Percentiles rank a stretch among this genome's conserved stretches.
Evolutionary conservation across 2,329 filamentous ascomycete species (phyloP).

Genomic region (Microdochium nivale): DNA sequence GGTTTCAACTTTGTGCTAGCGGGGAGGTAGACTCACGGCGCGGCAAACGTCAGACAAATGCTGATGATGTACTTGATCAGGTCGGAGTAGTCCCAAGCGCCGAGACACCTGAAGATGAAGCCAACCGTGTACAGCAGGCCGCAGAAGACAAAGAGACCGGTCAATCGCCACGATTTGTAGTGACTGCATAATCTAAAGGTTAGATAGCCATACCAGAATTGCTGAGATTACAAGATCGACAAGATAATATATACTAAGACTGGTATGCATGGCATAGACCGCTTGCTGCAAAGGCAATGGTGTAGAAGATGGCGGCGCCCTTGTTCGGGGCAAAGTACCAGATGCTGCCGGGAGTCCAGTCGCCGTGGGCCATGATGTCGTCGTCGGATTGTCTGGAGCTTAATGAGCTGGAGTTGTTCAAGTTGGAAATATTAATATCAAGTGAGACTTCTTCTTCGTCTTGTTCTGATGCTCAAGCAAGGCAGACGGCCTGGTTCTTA

Average conservation of each 20-base stretch:
- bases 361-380: slow-evolving; percentile 19
- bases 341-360: slow-evolving; percentile 29
- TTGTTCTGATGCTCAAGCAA: no score
- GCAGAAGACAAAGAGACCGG: slow-evolving; percentile 44
- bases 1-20: slow-evolving; percentile 9
- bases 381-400: background rate
- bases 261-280: slow-evolving; percentile 32
- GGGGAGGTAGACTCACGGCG: slow-evolving; percentile 16
- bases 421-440: no score
- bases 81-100: slow-evolving; percentile 36
- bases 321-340: slow-evolving; percentile 40
- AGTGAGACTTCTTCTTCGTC: no score
- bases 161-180: slow-evolving; percentile 49
- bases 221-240: no score
- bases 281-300: slow-evolving; percentile 28
- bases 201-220: background rate
- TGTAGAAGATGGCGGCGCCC: slow-evolving; percentile 38
- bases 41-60: slow-evolving; percentile 24
- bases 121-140: slow-evolving; percentile 45
- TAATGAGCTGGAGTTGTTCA: background rate
- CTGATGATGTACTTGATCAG: slow-evolving; percentile 33
- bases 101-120: slow-evolving; percentile 38
- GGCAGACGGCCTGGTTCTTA: no score
- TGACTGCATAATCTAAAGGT: slow-evolving; percentile 23
- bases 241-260: slow-evolving; percentile 30